These are phyloP conservation scores for Leishmania arabica DNA, from an alignment of 208 protist species.

Conservation along the genomic window DNA sequence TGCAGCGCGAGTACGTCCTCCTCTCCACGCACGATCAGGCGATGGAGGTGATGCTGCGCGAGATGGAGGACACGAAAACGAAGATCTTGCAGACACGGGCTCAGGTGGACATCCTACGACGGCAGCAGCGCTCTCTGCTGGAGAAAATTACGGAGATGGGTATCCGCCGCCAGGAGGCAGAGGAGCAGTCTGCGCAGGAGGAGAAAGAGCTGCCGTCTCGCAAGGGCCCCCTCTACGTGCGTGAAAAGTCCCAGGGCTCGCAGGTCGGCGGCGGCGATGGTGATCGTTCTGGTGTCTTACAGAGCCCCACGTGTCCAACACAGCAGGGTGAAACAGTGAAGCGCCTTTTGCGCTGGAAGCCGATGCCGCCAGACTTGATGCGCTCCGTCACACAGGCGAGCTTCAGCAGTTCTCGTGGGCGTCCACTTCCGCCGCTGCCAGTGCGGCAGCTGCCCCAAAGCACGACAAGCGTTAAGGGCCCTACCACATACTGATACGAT, in stretches of 20 bases:
- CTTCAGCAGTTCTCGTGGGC: slow-evolving; percentile 30
- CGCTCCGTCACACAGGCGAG: slow-evolving; percentile 32
- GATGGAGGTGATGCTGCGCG: slow-evolving; percentile 87
- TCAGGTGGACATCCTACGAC: slow-evolving; percentile 67
- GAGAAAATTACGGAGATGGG: slow-evolving; percentile 88
- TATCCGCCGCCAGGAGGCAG: slow-evolving; percentile 48
- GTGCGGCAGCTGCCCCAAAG: slow-evolving; percentile 8
- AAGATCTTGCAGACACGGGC: slow-evolving; percentile 49
- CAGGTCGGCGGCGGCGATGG: slow-evolving; percentile 1
- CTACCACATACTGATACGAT: slow-evolving; percentile 11
- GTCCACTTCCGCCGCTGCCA: slow-evolving; percentile 48
- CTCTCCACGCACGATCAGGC: slow-evolving; percentile 89
- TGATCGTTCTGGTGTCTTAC: not conserved
- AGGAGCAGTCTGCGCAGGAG: slow-evolving; percentile 47
- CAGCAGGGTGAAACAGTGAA: slow-evolving; percentile 62
- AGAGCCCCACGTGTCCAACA: slow-evolving; percentile 25
- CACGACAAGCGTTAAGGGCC: not conserved
- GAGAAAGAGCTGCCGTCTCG: slow-evolving; percentile 18
- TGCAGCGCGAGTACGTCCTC: slow-evolving; percentile 59
- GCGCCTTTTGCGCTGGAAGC: slow-evolving; percentile 78
- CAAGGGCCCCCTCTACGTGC: slow-evolving; percentile 55
- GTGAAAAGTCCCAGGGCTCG: slow-evolving; percentile 21
- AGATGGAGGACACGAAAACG: slow-evolving; percentile 74
- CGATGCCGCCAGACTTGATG: slow-evolving; percentile 62
- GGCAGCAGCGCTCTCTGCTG: slow-evolving; percentile 77